Conservation (phyloP, 345 rosid species). For the Corchorus capsularis region DNA sequence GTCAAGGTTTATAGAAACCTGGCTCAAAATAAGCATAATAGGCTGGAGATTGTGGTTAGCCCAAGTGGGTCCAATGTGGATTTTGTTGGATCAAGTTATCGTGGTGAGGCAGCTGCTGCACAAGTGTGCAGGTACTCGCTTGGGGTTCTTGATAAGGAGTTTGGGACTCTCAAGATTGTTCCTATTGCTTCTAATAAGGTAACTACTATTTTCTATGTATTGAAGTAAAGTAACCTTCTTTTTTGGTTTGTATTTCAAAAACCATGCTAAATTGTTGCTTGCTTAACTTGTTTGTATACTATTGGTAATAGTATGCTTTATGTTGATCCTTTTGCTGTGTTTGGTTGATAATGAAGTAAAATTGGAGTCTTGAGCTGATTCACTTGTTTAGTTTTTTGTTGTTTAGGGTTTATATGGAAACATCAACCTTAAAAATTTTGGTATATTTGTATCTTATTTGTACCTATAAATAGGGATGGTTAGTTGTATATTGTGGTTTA, state of each 20-base stretch:
- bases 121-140: constrained; percentile 65
- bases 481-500: neutral
- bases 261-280: neutral
- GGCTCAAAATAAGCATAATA: constrained; percentile 37
- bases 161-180: constrained; percentile 56
- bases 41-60: constrained; percentile 72
- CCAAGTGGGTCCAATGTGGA: constrained; percentile 59
- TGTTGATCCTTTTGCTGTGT: neutral
- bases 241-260: neutral
- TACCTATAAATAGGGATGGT: neutral
- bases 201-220: neutral
- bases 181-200: constrained; percentile 89
- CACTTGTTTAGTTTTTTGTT: neutral
- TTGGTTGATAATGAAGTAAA: neutral
- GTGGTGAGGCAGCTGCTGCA: constrained; percentile 63
- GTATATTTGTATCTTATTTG: neutral
- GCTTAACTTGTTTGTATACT: neutral
- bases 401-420: neutral
- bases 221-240: neutral
- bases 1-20: constrained; percentile 50
- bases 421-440: neutral
- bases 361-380: neutral
- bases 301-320: neutral
- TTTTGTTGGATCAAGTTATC: constrained; percentile 68
- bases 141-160: constrained; percentile 72